Conservation (phyloP, 352 stramenopile species). For the Hyaloperonospora brassicae region DNA sequence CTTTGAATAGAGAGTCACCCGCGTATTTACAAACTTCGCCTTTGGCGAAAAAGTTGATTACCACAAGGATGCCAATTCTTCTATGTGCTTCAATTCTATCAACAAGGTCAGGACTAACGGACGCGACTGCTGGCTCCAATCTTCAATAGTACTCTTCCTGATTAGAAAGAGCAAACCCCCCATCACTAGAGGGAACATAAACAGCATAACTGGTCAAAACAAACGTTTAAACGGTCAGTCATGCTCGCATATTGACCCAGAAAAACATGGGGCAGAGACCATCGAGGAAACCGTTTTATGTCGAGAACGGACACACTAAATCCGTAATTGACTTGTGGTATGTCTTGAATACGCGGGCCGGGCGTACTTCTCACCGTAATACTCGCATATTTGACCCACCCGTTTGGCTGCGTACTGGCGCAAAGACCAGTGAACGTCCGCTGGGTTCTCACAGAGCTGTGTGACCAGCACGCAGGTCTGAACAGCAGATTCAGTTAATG, state of each 20-base stretch:
- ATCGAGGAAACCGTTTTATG: conserved; percentile 89
- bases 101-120: conserved; percentile 65
- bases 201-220: conserved; percentile 57
- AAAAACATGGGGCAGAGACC: conserved; percentile 23
- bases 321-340: conserved; percentile 85
- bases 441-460: conserved; percentile 79
- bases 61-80: conserved; percentile 81
- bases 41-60: conserved; percentile 33
- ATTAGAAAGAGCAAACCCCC: conserved; percentile 89
- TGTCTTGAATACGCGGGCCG: conserved; percentile 86
- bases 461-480: conserved; percentile 89
- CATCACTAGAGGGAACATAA: conserved; percentile 88
- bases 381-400: conserved; percentile 76
- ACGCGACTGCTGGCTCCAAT: conserved; percentile 74
- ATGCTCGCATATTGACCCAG: not conserved
- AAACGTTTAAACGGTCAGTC: not conserved
- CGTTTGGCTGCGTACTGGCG: conserved; percentile 78
- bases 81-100: conserved; percentile 80
- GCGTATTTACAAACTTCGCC: no score
- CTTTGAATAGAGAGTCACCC: no score
- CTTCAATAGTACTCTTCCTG: conserved; percentile 81
- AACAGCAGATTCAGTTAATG: conserved; percentile 90
- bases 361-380: conserved; percentile 86
- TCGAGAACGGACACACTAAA: conserved; percentile 69
- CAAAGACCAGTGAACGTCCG: conserved; percentile 88